phyloP scores from a whole-genome alignment of 495 filamentous ascomycete genomes.

The Penicillium cinerascens region DNA sequence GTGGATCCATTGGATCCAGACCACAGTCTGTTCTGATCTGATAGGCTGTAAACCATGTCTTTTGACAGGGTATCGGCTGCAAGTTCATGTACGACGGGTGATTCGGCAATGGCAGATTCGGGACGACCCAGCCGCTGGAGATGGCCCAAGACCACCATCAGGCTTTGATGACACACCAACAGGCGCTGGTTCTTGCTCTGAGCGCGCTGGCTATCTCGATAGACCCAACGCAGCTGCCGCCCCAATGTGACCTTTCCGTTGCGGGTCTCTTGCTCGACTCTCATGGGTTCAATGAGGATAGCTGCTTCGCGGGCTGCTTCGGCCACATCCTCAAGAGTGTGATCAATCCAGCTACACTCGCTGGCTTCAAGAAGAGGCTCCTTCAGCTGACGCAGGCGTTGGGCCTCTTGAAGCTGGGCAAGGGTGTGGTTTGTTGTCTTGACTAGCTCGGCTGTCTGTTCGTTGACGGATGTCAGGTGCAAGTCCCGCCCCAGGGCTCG shows the following conservation, averaged over 20 bases:
- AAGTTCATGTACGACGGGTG: neutral
- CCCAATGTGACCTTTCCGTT: slow-evolving; percentile 14
- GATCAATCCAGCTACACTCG: slow-evolving; percentile 23
- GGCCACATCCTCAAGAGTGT: slow-evolving; percentile 19
- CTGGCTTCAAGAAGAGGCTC: slow-evolving; percentile 7
- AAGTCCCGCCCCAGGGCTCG: neutral
- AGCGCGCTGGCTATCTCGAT: slow-evolving; percentile 21
- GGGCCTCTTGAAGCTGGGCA: slow-evolving; percentile 20
- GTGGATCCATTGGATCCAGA: too few species aligned
- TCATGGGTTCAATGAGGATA: slow-evolving; percentile 19
- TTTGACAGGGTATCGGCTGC: neutral
- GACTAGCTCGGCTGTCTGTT: slow-evolving; percentile 25
- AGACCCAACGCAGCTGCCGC: slow-evolving; percentile 23
- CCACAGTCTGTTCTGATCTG: neutral
- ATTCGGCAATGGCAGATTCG: neutral
- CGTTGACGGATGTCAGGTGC: slow-evolving; percentile 8
- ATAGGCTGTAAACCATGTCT: neutral
- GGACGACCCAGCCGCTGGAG: slow-evolving; percentile 16
- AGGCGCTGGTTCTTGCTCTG: slow-evolving; percentile 19
- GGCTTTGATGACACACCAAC: slow-evolving; percentile 20
- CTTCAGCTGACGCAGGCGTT: slow-evolving; percentile 19
- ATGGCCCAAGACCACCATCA: slow-evolving; percentile 19
- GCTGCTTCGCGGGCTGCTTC: slow-evolving; percentile 17
- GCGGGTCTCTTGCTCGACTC: slow-evolving; percentile 10
- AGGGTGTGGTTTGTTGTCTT: slow-evolving; percentile 19